A percentile compares a stretch with the other conserved stretches of the same genome.
Conservation (phyloP, 331 rosid genomes). For the Rhamnella rubrinervis region DNA sequence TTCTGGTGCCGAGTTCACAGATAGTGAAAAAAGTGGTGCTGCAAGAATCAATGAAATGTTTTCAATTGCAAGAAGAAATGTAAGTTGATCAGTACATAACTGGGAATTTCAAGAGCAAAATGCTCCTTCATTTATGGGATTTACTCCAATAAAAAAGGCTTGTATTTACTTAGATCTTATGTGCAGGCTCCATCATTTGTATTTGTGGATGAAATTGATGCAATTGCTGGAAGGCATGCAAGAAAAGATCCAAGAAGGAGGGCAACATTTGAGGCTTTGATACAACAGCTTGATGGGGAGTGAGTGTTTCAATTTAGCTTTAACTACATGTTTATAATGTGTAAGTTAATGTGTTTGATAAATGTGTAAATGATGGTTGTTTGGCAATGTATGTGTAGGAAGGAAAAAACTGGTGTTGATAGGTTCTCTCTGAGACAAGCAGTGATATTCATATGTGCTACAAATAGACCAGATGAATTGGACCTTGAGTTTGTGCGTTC, state of each 20-base stretch:
- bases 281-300: slow-evolving; percentile 97
- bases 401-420: slow-evolving; percentile 85
- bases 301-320: slow-evolving; percentile 41
- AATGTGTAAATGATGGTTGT: neutral
- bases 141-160: too few relatives aligned
- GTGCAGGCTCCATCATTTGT: slow-evolving; percentile 89
- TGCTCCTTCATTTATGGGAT: neutral
- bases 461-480: slow-evolving; percentile 91
- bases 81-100: slow-evolving; percentile 24
- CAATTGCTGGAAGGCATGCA: slow-evolving; percentile 97
- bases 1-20: slow-evolving; percentile 97
- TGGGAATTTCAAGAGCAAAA: neutral
- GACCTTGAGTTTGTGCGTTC: slow-evolving; percentile 85
- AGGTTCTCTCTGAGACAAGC: slow-evolving; percentile 93
- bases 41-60: slow-evolving; percentile 91
- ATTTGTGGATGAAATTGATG: slow-evolving; percentile 97
- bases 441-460: slow-evolving; percentile 93
- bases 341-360: too few relatives aligned
- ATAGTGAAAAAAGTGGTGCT: slow-evolving; percentile 92
- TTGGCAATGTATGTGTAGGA: slow-evolving; percentile 42
- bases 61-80: slow-evolving; percentile 89
- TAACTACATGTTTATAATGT: neutral
- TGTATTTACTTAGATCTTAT: neutral
- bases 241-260: slow-evolving; percentile 87
- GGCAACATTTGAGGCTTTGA: slow-evolving; percentile 92